phyloP scores from a whole-genome alignment of 2,329 filamentous ascomycete genomes.

The Metarhizium sp. region DNA sequence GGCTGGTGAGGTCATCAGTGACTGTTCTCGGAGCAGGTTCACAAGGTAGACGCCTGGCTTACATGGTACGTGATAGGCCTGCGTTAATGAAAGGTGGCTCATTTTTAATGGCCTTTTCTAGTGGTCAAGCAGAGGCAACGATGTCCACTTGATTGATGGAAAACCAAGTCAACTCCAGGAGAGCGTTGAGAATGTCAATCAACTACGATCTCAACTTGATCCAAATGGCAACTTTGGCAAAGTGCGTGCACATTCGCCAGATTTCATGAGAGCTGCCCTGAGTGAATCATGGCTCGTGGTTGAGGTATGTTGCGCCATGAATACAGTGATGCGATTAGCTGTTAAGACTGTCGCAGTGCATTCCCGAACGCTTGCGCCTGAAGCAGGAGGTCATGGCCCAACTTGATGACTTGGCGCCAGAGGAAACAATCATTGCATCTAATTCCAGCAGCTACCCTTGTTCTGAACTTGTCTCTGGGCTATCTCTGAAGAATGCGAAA shows the following conservation, averaged over 20 bases:
- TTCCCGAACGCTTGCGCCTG: slow-evolving; percentile 32
- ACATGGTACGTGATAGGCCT: slow-evolving; percentile 15
- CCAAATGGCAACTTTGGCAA: slow-evolving; percentile 9
- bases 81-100: background rate
- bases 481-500: slow-evolving; percentile 21
- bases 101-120: background rate
- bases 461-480: slow-evolving; percentile 28
- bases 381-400: slow-evolving; percentile 29
- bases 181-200: slow-evolving; percentile 16
- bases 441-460: slow-evolving; percentile 38
- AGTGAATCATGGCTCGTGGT: slow-evolving; percentile 17
- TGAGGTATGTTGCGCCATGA: slow-evolving; percentile 12
- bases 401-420: slow-evolving; percentile 25
- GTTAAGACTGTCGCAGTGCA: slow-evolving; percentile 21
- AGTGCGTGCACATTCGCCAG: slow-evolving; percentile 13
- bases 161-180: slow-evolving; percentile 16
- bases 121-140: slow-evolving; percentile 21
- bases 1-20: slow-evolving; percentile 10
- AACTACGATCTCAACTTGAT: slow-evolving; percentile 10
- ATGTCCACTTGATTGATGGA: slow-evolving; percentile 19
- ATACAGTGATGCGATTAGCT: background rate
- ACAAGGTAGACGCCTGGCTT: slow-evolving; percentile 20
- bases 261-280: slow-evolving; percentile 11
- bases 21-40: slow-evolving; percentile 20
- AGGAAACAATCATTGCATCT: slow-evolving; percentile 30